These are phyloP conservation scores for Colletotrichum destructivum DNA, from an alignment of 2,329 filamentous ascomycete genomes.

Conservation along the genomic window DNA sequence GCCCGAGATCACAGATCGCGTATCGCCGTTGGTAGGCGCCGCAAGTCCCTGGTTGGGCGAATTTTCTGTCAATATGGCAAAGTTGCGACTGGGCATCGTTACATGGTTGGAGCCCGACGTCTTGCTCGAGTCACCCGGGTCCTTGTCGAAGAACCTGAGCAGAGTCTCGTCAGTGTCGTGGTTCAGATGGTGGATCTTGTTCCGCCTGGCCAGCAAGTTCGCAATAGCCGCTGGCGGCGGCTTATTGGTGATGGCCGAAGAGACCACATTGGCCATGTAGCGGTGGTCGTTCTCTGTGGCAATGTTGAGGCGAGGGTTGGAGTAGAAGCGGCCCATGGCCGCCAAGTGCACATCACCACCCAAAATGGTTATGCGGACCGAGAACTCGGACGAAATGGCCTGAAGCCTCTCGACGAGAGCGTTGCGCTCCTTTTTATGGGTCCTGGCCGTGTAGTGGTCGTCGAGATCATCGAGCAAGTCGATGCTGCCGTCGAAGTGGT, in stretches of 20 bases:
- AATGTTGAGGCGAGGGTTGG: conserved; percentile 84
- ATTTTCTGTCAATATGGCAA: conserved; percentile 91
- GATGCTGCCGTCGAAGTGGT: conserved; percentile 93
- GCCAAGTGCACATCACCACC: conserved; percentile 95
- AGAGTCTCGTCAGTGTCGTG: conserved; percentile 90
- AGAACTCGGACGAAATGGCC: conserved; percentile 86
- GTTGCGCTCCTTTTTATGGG: conserved; percentile 91
- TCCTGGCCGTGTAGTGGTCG: conserved; percentile 94
- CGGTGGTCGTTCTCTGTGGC: conserved; percentile 87
- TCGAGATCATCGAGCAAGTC: conserved; percentile 94
- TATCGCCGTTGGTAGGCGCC: conserved; percentile 43
- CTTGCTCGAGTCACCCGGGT: conserved; percentile 84
- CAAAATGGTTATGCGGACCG: conserved; percentile 90
- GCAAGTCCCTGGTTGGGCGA: conserved; percentile 67
- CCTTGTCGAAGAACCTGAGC: conserved; percentile 91
- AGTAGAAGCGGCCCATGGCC: conserved; percentile 94
- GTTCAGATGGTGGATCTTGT: conserved; percentile 83
- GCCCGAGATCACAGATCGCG: conserved; percentile 52
- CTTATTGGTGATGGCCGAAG: conserved; percentile 96
- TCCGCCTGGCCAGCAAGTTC: conserved; percentile 90
- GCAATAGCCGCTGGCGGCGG: conserved; percentile 90
- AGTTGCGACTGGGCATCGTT: conserved; percentile 95
- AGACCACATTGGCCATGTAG: conserved; percentile 96
- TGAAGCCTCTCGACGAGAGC: conserved; percentile 86
- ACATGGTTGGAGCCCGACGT: conserved; percentile 83